Percentiles rank a stretch among this genome's conserved stretches.
phyloP scores from a whole-genome alignment of 2,329 filamentous ascomycete species.

The Pseudogymnoascus sp. region DNA sequence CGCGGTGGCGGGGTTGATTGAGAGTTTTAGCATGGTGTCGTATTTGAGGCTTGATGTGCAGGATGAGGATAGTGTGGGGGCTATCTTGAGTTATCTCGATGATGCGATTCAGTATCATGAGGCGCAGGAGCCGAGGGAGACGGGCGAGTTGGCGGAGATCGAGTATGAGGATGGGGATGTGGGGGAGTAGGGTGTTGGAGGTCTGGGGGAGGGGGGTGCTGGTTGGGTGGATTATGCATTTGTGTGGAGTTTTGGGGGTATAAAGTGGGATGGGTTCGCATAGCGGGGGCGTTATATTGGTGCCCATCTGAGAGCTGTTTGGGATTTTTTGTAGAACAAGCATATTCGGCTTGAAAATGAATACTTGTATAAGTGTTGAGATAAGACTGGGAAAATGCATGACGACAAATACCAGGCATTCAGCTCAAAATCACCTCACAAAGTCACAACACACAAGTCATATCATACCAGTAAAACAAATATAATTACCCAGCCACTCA shows the following conservation, averaged over 20 bases:
- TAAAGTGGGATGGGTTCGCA: not conserved
- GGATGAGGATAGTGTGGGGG: slow-evolving; percentile 83
- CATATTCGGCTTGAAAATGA: not conserved
- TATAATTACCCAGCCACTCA: not conserved
- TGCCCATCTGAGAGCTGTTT: not conserved
- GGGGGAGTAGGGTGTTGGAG: slow-evolving; percentile 13
- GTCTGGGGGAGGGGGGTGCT: not conserved
- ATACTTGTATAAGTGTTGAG: not conserved
- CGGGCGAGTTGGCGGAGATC: slow-evolving; percentile 55
- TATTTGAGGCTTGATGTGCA: slow-evolving; percentile 86
- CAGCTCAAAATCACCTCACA: not conserved
- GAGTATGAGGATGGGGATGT: slow-evolving; percentile 42
- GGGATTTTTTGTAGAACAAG: not conserved
- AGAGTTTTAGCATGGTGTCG: slow-evolving; percentile 97
- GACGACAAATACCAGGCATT: not conserved
- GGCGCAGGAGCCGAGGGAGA: slow-evolving; percentile 83
- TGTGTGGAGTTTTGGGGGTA: not conserved
- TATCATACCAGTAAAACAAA: not conserved
- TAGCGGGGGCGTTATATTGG: slow-evolving; percentile 1
- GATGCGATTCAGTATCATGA: slow-evolving; percentile 92
- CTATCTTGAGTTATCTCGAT: slow-evolving; percentile 84
- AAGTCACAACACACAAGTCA: not conserved
- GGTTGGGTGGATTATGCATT: not conserved
- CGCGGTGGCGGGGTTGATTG: slow-evolving; percentile 85
- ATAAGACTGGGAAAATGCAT: no score